Evolutionary conservation across 495 filamentous ascomycete genomes (phyloP), one percentile per base, ranked within the genome.

Genomic region (Xylaria curta): DNA sequence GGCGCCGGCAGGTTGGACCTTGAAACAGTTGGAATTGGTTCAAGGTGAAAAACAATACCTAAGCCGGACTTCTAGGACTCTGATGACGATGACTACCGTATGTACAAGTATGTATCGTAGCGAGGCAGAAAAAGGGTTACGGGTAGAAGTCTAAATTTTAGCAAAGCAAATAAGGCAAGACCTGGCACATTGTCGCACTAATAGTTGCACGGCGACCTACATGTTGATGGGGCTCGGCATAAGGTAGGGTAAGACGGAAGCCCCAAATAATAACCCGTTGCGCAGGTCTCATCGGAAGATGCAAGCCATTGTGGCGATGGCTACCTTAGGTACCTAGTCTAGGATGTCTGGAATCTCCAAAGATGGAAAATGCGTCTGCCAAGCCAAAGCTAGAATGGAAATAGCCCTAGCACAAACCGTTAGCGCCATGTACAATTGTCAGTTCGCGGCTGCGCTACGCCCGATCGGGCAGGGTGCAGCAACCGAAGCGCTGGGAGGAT

Each of bases 361-460:
- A 68, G 40, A 46, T 33, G 47, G 53, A 8, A 38, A 63, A 64
- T 54, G n/a, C 47, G 44, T 58, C 33, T 31, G 54, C 54, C 67
- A 60, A 69, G 54, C 46, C 33, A 13, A 21, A 10, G 44, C 68
- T 63, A 70, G 68, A 40, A 33, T 31, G 15, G 28, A 63, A 47
- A 42, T 26, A 46, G 58, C 19, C 33, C 24, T 38, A 33, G 58
- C 38, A n/a, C 1, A 60, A 60, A 26, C 2, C 24, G 0, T 47
- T 71, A 71, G 69, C 62, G 69, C 40, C 69, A 66, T 71, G 69
- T 58, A 71, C 59, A 65, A 71, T 59, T 66, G 62, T 40, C 59
- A 56, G 49, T 63, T 31, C 47, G 69, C 62, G 26, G 38, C 24
- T 33, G 4, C 3, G 36, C 51, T 71, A 66, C 26, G 10, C 69